Conservation (phyloP, 345 rosid genomes). For the Anastatica hierochuntica region DNA sequence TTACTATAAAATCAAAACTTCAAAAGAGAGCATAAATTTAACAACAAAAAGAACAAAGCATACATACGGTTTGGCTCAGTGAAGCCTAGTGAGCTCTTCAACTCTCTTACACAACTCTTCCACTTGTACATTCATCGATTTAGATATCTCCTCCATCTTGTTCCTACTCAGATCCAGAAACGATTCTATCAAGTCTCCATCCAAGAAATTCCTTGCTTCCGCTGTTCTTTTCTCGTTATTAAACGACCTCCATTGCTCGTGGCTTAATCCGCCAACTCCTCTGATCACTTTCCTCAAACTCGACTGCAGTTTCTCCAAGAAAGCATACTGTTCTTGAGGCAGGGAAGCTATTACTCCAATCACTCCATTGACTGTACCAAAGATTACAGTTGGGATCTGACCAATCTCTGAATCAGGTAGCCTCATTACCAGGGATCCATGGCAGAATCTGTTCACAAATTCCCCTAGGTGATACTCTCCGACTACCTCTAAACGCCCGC, state of each 20-base stretch:
- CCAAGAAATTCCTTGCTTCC: slow-evolving; percentile 81
- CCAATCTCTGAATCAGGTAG: slow-evolving; percentile 91
- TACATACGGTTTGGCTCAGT: slow-evolving; percentile 29
- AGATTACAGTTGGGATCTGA: slow-evolving; percentile 84
- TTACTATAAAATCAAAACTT: slow-evolving; percentile 6
- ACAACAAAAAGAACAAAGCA: background rate
- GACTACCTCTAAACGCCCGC: slow-evolving; percentile 83
- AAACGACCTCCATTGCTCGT: slow-evolving; percentile 96
- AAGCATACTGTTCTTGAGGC: slow-evolving; percentile 63
- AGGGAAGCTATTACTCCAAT: slow-evolving; percentile 96
- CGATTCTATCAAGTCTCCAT: slow-evolving; percentile 84
- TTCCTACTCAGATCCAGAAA: slow-evolving; percentile 77
- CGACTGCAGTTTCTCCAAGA: slow-evolving; percentile 77
- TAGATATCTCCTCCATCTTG: slow-evolving; percentile 83
- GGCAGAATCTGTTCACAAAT: slow-evolving; percentile 76
- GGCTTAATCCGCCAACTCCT: slow-evolving; percentile 94
- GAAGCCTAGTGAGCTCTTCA: slow-evolving; percentile 88
- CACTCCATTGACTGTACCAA: slow-evolving; percentile 83
- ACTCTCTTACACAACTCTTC: slow-evolving; percentile 90
- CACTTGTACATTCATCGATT: slow-evolving; percentile 52
- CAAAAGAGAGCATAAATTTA: slow-evolving; percentile 7
- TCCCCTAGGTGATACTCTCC: slow-evolving; percentile 99
- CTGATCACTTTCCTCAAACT: slow-evolving; percentile 82
- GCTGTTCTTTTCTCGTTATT: slow-evolving; percentile 81
- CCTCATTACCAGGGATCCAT: slow-evolving; percentile 93